Evolutionary conservation across 768 basidiomycete species (phyloP).

Genomic region (Auriscalpium microsporum): DNA sequence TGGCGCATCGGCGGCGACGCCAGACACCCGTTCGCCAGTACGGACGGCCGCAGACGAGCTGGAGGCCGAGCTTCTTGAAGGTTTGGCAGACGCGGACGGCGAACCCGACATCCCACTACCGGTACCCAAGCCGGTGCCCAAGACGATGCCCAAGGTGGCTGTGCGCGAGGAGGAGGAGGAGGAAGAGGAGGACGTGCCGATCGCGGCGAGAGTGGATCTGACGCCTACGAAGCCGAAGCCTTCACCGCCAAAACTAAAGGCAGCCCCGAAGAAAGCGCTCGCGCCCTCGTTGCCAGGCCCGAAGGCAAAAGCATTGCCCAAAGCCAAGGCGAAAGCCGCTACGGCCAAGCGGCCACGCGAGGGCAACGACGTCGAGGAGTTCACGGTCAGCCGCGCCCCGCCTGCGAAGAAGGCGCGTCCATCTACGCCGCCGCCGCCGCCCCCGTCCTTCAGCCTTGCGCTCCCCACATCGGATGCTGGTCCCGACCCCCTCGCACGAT

Average conservation of each 20-base stretch:
- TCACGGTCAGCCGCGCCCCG: conserved; percentile 40
- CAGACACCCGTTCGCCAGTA: background rate
- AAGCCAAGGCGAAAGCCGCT: conserved; percentile 19
- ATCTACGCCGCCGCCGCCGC: conserved; percentile 20
- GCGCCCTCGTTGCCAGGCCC: conserved; percentile 7
- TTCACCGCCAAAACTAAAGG: background rate
- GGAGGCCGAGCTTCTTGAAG: conserved; percentile 20
- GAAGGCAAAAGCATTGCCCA: background rate
- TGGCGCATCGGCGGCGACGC: background rate
- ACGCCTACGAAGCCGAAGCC: background rate
- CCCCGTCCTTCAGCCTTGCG: conserved; percentile 26
- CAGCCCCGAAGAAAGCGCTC: conserved; percentile 5
- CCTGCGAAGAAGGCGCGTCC: conserved; percentile 24
- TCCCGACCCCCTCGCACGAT: conserved; percentile 14
- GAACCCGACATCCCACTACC: conserved; percentile 36
- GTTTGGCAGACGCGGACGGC: conserved; percentile 8
- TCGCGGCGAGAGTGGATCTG: background rate
- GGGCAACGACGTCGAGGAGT: conserved; percentile 38
- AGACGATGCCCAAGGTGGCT: background rate
- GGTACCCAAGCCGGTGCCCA: background rate
- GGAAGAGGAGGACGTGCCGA: conserved; percentile 9
- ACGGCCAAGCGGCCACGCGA: conserved; percentile 7
- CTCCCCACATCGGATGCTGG: conserved; percentile 24
- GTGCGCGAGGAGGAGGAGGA: conserved; percentile 5
- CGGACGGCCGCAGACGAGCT: conserved; percentile 15